Base-by-base conservation (phyloP, 2,329 filamentous ascomycete genomes). In the Chaetomiaceae sp. region DNA sequence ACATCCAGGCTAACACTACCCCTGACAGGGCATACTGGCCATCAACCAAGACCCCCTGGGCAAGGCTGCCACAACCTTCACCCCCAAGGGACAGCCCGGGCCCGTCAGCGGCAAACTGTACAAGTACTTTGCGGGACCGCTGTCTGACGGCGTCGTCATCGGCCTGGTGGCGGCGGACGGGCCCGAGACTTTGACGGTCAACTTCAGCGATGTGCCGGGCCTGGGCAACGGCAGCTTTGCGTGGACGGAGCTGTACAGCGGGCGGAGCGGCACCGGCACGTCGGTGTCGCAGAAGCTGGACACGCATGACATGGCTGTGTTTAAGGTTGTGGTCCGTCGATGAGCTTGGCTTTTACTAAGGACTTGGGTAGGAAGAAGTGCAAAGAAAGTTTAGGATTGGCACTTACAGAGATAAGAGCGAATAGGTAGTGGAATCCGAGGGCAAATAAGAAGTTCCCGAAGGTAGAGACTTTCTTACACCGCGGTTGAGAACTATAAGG, bases 41-140 rank as follows among this genome's bases (percentile, higher is more conserved):
- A 27, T 47, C 44, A 47, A 47, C 44, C 44, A 47, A 23, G 44
- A 47, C 44, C 20, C 33, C 15, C 12, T 47, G 19, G 44, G 44
- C 44, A 46, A 46, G 44, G 44, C 42, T 9, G 42, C 42, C 27
- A 45, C 42, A 19, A 33, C 29, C 8, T 45, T 45, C 42, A 19
- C n/a, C 6, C 42, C 42, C 12, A 15, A n/a, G 27, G 42, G 42
- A 5, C 11, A 19, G n/a, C 9, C 42, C 4, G 42, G 11, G 11
- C 42, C 42, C 17, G 42, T 45, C 17, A n/a, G 27, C n/a, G 42
- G 42, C 12, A 20, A 34, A 29, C 19, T 45, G 14, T 45, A 45
- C 19, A 19, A 19, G 27, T 45, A 45, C 42, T 45, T 11, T 5
- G 42, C 29, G 1, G 42, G 42, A 6, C 29, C 29, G 29, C 29